These are phyloP conservation scores for Malbranchea cinnamomea DNA, from an alignment of 2,329 filamentous ascomycete species.

Conservation along the genomic window DNA sequence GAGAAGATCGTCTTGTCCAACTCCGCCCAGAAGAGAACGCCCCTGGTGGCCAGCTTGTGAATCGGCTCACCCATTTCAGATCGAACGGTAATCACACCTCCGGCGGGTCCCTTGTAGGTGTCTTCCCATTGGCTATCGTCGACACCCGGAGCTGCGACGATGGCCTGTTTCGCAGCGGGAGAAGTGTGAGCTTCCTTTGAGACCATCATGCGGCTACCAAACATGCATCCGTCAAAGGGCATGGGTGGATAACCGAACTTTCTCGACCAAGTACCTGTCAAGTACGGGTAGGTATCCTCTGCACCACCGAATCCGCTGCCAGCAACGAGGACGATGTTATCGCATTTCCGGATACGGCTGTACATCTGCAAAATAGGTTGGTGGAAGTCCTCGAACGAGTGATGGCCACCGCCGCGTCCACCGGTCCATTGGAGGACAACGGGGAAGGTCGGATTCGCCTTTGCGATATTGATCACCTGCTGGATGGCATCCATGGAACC, in stretches of 20 bases:
- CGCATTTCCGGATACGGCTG: constrained; percentile 64
- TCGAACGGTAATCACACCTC: constrained; percentile 87
- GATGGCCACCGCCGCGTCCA: constrained; percentile 82
- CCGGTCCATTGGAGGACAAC: constrained; percentile 90
- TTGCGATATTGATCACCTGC: constrained; percentile 79
- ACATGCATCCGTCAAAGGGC: constrained; percentile 85
- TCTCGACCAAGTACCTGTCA: constrained; percentile 78
- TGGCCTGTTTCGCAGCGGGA: constrained; percentile 74
- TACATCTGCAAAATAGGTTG: constrained; percentile 87
- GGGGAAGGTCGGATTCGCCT: constrained; percentile 87
- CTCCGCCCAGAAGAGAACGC: constrained; percentile 93
- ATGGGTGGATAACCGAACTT: constrained; percentile 78
- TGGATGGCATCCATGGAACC: constrained; percentile 81
- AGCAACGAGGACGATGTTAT: constrained; percentile 78
- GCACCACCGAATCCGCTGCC: constrained; percentile 84
- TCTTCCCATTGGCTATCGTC: constrained; percentile 78
- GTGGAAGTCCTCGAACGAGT: constrained; percentile 93
- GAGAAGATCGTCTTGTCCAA: constrained; percentile 99
- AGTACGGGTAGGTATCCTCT: constrained; percentile 82
- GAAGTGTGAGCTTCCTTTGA: constrained; percentile 86
- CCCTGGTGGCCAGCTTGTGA: constrained; percentile 93
- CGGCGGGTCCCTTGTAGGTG: constrained; percentile 80
- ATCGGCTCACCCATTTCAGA: constrained; percentile 99
- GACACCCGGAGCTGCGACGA: constrained; percentile 70
- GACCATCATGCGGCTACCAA: constrained; percentile 89